Evolutionary conservation across 108 stramenopile species (phyloP), one percentile per base, ranked within the genome.

Genomic region (Stephanodiscus triporus): DNA sequence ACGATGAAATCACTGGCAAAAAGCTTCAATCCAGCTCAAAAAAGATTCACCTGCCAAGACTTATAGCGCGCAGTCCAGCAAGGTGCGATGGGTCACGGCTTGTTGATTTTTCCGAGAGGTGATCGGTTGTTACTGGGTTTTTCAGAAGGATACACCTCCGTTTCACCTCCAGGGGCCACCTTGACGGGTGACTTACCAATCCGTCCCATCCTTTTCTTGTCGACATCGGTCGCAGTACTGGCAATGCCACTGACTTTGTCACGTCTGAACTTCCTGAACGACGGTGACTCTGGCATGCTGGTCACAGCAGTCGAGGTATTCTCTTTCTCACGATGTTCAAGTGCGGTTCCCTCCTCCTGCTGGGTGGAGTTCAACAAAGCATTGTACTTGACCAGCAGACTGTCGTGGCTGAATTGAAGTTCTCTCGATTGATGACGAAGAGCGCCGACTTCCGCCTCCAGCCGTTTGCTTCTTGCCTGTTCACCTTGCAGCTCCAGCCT

Each of bases 181-280:
- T 76, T 76, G 2, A 68, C 73, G 38, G 73, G 80, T 14, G 80
- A 81, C 40, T 62, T 73, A 62, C 65, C 62, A n/a, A 81, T 75
- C 61, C 71, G 65, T 47, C 66, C 60, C 0, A 59, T 38, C 36
- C 63, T 68, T 45, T 56, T 58, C 68, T 56, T 81, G 11, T 81
- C 73, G 6, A 55, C 79, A 50, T 37, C 20, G 20, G 37, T 38
- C 4, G 60, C 60, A 24, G 71, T 63, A 32, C 78, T 74, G 29
- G 80, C 80, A 53, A 73, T 71, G 38, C 43, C 78, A 79, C 71
- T 68, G 63, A 66, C 69, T 60, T 73, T 29, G 4, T 74, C 73
- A 13, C 80, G 73, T 51, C 73, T 63, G 27, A 81, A 47, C 54
- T 81, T 81, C 45, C 74, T 56, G 51, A 58, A 73, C n/a, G 30